These are phyloP conservation scores for Ascochyta viciae-villosae DNA, from an alignment of 2,329 filamentous ascomycete genomes.

Conservation along the genomic window DNA sequence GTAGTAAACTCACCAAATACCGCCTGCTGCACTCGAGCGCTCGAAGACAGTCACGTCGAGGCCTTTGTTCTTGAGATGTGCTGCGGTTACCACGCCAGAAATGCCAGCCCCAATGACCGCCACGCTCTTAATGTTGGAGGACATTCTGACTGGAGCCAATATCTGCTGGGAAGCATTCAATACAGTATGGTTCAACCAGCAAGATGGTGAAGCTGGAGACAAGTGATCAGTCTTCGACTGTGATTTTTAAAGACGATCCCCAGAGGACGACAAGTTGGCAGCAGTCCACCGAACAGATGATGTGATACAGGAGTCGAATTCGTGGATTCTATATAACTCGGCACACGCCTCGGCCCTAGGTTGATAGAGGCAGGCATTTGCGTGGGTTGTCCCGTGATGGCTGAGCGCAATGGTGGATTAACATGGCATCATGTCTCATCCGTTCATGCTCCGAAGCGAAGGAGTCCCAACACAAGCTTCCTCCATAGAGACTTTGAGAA, in stretches of 20 bases:
- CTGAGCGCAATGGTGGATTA: conserved; percentile 24
- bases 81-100: conserved; percentile 46
- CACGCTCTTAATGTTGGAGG: conserved; percentile 27
- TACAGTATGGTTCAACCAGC: background rate
- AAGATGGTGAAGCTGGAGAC: background rate
- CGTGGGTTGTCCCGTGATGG: background rate
- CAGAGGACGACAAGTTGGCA: background rate
- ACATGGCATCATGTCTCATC: conserved; percentile 32
- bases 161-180: background rate
- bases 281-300: background rate
- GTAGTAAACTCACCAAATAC: conserved; percentile 58
- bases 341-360: background rate
- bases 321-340: background rate
- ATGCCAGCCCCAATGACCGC: conserved; percentile 49
- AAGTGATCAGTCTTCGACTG: background rate
- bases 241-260: background rate
- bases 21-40: conserved; percentile 59
- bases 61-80: conserved; percentile 43
- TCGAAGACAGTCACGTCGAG: conserved; percentile 63
- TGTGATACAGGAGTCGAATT: background rate
- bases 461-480: background rate
- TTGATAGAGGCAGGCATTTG: background rate
- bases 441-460: background rate
- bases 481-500: background rate
- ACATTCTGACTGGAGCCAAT: conserved; percentile 10